Conservation (phyloP, 345 rosid genomes). For the Eucalyptus pauciflora region DNA sequence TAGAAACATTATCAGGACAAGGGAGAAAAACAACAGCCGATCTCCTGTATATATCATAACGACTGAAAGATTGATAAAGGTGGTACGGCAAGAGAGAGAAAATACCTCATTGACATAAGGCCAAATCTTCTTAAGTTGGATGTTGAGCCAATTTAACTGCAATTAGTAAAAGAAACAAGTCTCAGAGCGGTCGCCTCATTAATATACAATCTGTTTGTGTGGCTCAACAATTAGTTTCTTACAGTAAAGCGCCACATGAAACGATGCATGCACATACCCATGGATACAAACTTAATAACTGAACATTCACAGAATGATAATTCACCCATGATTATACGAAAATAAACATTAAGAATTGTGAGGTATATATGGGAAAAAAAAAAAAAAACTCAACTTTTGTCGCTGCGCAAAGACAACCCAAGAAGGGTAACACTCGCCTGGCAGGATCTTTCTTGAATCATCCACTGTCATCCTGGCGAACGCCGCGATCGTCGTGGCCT, state of each 20-base stretch:
- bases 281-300: background rate
- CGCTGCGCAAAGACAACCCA: conserved; percentile 79
- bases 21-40: background rate
- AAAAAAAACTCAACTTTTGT: conserved; percentile 51
- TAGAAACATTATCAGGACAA: background rate
- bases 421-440: conserved; percentile 53
- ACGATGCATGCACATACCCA: background rate
- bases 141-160: conserved; percentile 87
- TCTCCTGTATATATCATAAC: background rate
- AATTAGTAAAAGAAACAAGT: background rate
- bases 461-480: conserved; percentile 84
- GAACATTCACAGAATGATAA: background rate
- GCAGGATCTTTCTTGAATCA: conserved; percentile 74
- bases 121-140: conserved; percentile 81
- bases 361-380: background rate
- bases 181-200: background rate
- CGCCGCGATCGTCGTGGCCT: conserved; percentile 74
- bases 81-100: background rate
- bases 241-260: background rate
- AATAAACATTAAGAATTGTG: background rate
- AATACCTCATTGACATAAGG: conserved; percentile 76
- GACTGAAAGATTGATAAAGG: background rate
- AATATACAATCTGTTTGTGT: background rate
- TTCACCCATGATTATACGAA: background rate
- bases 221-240: background rate